Percentiles rank a stretch among this genome's conserved stretches.
Evolutionary conservation across 2,329 filamentous ascomycete genomes (phyloP).

Genomic region (Stemphylium beticola): DNA sequence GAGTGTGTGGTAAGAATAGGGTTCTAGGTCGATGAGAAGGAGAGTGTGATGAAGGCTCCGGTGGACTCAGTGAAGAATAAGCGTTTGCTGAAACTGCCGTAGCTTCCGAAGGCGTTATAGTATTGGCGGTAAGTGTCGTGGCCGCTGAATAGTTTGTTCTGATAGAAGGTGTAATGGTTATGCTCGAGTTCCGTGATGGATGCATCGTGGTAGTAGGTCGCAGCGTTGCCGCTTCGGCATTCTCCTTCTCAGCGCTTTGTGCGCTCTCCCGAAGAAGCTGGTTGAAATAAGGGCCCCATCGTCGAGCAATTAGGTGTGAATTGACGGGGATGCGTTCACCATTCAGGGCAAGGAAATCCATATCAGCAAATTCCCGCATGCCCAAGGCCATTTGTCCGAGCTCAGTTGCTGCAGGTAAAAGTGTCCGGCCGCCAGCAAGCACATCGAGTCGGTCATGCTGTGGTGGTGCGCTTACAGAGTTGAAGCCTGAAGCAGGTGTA

Average conservation of each 20-base stretch:
- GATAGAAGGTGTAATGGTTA: conserved; percentile 80
- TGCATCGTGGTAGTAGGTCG: conserved; percentile 64
- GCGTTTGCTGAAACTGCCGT: conserved; percentile 51
- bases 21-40: conserved; percentile 77
- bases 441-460: conserved; percentile 59
- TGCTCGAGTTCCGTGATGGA: conserved; percentile 75
- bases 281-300: conserved; percentile 97
- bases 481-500: conserved; percentile 79
- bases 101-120: conserved; percentile 44
- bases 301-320: conserved; percentile 81
- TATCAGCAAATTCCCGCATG: conserved; percentile 87
- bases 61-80: conserved; percentile 55
- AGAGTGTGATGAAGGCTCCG: conserved; percentile 60
- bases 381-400: conserved; percentile 80
- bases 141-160: conserved; percentile 56
- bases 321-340: conserved; percentile 94
- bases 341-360: conserved; percentile 92
- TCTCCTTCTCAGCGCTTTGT: conserved; percentile 63
- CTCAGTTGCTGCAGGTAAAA: conserved; percentile 81
- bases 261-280: conserved; percentile 83
- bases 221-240: conserved; percentile 74
- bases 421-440: conserved; percentile 75
- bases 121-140: conserved; percentile 52
- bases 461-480: conserved; percentile 77
- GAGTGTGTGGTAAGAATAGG: conserved; percentile 91